Evolutionary conservation across 192 early-diverging fungal genomes (phyloP), one percentile per base, ranked within the genome.

Genomic region (Chytriomyces sp.): DNA sequence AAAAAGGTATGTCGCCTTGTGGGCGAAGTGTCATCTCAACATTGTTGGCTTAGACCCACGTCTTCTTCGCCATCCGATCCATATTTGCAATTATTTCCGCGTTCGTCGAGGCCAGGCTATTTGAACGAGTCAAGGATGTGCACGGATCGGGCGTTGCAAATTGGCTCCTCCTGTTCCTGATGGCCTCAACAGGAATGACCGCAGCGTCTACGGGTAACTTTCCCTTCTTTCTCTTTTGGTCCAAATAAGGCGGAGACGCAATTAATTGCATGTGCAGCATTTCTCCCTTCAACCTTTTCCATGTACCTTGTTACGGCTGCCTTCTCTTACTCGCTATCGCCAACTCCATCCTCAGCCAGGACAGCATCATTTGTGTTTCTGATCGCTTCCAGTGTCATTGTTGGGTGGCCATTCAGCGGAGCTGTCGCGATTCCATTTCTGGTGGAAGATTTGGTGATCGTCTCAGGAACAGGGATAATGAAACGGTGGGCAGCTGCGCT

Each of bases 241-340:
- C n/a, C n/a, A n/a, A n/a, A n/a, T n/a, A n/a, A n/a, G n/a, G n/a
- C n/a, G n/a, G 44, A 49, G 22, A 14, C 1, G 22, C 44, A 0
- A 49, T 49, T 34, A 34, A 0, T 49, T 38, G 31, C 26, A 33
- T n/a, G n/a, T 31, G 41, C 67, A 80, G 94, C 95, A 32, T 89
- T 88, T 74, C 79, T 99, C 34, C 97, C 97, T 0, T 94, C 95
- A 10, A 86, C 92, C 28, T 96, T 97, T 82, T 89, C 94, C 52
- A 99, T 98, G 97, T 90, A 87, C 67, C 75, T 85, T n/a, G 82
- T 86, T 5, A 90, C 89, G 65, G 67, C 96, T 37, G 94, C 93
- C 2, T 88, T 89, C 40, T 88, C 92, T 3, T 77, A 84, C 7
- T 86, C 85, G 14, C 83, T 99, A 28, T 57, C 72, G 5, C 79